Percentiles rank a stretch among this genome's conserved stretches.
Conservation (phyloP, 73 alveolate genomes). For the Paramecium caudatum region DNA sequence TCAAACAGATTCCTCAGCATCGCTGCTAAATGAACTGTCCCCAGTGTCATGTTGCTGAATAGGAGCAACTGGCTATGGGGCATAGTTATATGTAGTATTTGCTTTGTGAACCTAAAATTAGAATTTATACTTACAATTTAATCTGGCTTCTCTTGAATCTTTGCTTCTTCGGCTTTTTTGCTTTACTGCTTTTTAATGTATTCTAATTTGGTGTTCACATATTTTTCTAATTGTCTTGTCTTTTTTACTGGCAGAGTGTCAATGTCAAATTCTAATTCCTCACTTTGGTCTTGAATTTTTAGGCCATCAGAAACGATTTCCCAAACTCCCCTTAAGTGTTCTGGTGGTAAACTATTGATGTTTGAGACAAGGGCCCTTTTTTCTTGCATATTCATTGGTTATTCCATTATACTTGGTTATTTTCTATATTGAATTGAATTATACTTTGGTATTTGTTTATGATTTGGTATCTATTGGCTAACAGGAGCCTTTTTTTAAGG, state of each 20-base stretch:
- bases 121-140: background rate
- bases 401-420: constrained; percentile 58
- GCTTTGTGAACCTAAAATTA: constrained; percentile 30
- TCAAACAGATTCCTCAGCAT: constrained; percentile 39
- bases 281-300: constrained; percentile 68
- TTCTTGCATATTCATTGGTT: constrained; percentile 74
- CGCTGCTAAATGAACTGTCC: constrained; percentile 69
- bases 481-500: constrained; percentile 12
- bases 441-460: background rate
- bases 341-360: constrained; percentile 66
- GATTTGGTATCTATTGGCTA: background rate
- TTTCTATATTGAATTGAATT: background rate
- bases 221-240: constrained; percentile 71
- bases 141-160: constrained; percentile 3
- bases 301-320: constrained; percentile 73
- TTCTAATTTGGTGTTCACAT: constrained; percentile 65
- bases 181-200: background rate
- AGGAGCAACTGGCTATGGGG: constrained; percentile 14
- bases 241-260: constrained; percentile 73
- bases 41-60: constrained; percentile 28
- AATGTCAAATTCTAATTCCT: constrained; percentile 74
- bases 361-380: constrained; percentile 66
- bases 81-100: background rate
- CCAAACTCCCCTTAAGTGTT: constrained; percentile 77
- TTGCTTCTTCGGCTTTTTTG: constrained; percentile 29